Conservation (phyloP, 768 basidiomycete genomes). For the Trametes elegans region DNA sequence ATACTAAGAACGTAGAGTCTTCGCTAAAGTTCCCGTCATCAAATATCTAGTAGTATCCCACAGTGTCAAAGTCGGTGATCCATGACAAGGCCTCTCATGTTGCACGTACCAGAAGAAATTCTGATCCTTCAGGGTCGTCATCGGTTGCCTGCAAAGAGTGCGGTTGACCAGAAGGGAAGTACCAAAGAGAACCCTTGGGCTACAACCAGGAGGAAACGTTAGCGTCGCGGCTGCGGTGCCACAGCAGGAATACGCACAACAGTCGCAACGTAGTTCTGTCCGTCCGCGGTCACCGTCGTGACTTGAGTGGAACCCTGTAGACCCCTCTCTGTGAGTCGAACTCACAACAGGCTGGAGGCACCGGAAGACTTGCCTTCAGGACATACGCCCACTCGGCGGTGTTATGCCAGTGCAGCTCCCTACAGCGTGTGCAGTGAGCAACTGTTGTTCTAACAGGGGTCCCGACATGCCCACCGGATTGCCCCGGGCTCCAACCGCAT, state of each 20-base stretch:
- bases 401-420: constrained; percentile 35
- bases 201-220: background rate
- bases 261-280: constrained; percentile 48
- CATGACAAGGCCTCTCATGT: constrained; percentile 20
- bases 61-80: background rate
- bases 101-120: constrained; percentile 26
- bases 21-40: constrained; percentile 39
- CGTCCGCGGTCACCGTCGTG: constrained; percentile 46
- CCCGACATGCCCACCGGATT: constrained; percentile 20
- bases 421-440: background rate
- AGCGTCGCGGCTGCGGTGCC: background rate
- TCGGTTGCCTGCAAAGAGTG: constrained; percentile 37
- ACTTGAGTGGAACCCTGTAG: constrained; percentile 37
- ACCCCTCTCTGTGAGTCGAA: no score
- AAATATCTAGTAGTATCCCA: constrained; percentile 34
- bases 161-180: constrained; percentile 37
- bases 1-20: constrained; percentile 34
- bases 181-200: constrained; percentile 33
- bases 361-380: no score
- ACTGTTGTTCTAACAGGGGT: no score
- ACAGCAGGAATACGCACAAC: constrained; percentile 10
- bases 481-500: constrained; percentile 34
- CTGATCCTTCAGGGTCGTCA: constrained; percentile 23
- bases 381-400: constrained; percentile 33
- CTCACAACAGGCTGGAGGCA: no score